Conservation (phyloP, 352 stramenopile genomes). For the Globisporangium alternatum region DNA sequence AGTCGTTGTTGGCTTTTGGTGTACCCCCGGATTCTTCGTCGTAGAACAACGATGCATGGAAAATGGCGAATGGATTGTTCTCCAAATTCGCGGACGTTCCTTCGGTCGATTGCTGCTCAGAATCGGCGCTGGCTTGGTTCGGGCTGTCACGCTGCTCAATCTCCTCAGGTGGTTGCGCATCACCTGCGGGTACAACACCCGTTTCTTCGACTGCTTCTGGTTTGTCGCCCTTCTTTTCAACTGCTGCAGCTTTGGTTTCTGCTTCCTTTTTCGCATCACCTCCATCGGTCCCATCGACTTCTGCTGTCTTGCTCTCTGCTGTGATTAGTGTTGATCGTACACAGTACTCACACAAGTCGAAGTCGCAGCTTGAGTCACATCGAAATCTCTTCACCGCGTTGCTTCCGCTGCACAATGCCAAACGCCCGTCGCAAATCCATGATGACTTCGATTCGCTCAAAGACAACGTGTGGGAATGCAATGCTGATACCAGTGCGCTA, state of each 20-base stretch:
- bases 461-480: constrained; percentile 54
- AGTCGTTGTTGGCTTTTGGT: constrained; percentile 17
- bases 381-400: constrained; percentile 58
- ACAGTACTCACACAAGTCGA: constrained; percentile 70
- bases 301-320: constrained; percentile 15
- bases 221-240: constrained; percentile 4
- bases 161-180: background rate
- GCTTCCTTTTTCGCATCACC: constrained; percentile 4
- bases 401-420: constrained; percentile 49
- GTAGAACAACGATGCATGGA: constrained; percentile 32
- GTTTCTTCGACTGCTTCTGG: background rate
- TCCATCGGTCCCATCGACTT: constrained; percentile 11
- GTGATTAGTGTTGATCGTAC: constrained; percentile 37
- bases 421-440: constrained; percentile 75
- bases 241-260: background rate
- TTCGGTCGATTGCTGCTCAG: constrained; percentile 7
- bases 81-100: constrained; percentile 10
- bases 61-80: constrained; percentile 31
- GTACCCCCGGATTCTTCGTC: constrained; percentile 19
- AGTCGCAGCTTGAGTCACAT: constrained; percentile 66
- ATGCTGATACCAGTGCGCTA: constrained; percentile 29
- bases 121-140: background rate
- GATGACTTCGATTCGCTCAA: constrained; percentile 49
- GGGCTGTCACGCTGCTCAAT: background rate
- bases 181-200: background rate